Evolutionary conservation across 208 protist genomes (phyloP).

Genomic region (Porcisia hertigi): DNA sequence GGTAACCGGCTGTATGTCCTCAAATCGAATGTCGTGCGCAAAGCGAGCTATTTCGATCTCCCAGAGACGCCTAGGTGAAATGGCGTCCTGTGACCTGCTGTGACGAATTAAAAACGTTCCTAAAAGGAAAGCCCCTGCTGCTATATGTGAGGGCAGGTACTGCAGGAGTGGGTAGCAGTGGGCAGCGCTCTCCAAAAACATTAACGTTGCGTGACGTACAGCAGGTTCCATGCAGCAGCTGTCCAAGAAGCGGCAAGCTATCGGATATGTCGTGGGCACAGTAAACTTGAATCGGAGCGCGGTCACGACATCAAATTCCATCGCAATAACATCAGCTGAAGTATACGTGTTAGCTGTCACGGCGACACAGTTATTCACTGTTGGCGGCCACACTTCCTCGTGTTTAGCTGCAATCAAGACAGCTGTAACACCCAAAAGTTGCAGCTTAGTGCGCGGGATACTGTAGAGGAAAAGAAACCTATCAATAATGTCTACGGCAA

Average conservation of each 20-base stretch:
- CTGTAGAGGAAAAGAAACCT: constrained; percentile 75
- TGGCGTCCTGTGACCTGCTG: constrained; percentile 21
- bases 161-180: constrained; percentile 66
- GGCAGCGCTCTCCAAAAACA: constrained; percentile 74
- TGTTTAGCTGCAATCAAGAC: constrained; percentile 91
- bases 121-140: constrained; percentile 59
- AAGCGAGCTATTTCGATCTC: constrained; percentile 38
- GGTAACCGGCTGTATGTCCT: constrained; percentile 41
- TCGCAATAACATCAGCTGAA: constrained; percentile 70
- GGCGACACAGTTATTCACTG: constrained; percentile 92
- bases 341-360: constrained; percentile 92
- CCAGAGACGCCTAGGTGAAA: constrained; percentile 41
- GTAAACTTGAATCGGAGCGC: constrained; percentile 73
- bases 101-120: constrained; percentile 45
- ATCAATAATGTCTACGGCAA: constrained; percentile 97
- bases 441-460: constrained; percentile 69
- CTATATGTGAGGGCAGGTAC: constrained; percentile 68
- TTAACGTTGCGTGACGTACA: constrained; percentile 49
- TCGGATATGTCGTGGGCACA: constrained; percentile 72
- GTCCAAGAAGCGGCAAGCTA: constrained; percentile 59
- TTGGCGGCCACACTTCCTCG: constrained; percentile 90
- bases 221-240: constrained; percentile 13
- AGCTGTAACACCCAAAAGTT: constrained; percentile 88
- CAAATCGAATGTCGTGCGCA: constrained; percentile 46
- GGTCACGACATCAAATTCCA: constrained; percentile 71